phyloP scores from a whole-genome alignment of 805 yeast genomes.

The Nakazawaea peltata region DNA sequence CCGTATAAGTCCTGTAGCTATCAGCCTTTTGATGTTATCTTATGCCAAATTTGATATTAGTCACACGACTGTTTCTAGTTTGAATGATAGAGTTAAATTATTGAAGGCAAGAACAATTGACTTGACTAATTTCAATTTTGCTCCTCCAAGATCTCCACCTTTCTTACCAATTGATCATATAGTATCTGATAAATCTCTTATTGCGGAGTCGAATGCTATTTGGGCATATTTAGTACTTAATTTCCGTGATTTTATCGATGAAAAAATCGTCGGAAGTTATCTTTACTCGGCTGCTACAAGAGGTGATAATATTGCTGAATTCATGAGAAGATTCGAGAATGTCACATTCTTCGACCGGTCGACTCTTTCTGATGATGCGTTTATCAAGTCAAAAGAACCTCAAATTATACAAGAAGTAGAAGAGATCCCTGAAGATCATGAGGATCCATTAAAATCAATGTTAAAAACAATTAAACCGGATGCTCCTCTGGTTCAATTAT shows the following conservation, averaged over 20 bases:
- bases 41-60: slow-evolving; percentile 20
- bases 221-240: slow-evolving; percentile 47
- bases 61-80: slow-evolving; percentile 21
- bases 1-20: slow-evolving; percentile 12
- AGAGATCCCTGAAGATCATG: slow-evolving; percentile 11
- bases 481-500: slow-evolving; percentile 10
- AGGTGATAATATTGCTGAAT: slow-evolving; percentile 24
- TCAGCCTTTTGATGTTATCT: slow-evolving; percentile 37
- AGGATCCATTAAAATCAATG: slow-evolving; percentile 8
- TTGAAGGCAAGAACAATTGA: slow-evolving; percentile 30
- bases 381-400: slow-evolving; percentile 13
- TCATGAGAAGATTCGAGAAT: slow-evolving; percentile 25
- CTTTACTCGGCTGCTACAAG: slow-evolving; percentile 37
- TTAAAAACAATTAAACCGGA: slow-evolving; percentile 3
- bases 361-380: slow-evolving; percentile 14
- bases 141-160: slow-evolving; percentile 42
- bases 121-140: slow-evolving; percentile 21
- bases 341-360: slow-evolving; percentile 24
- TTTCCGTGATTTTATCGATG: slow-evolving; percentile 34
- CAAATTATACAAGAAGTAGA: slow-evolving; percentile 8
- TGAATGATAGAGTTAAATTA: slow-evolving; percentile 30
- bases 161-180: slow-evolving; percentile 55
- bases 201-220: slow-evolving; percentile 74
- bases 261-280: slow-evolving; percentile 39
- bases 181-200: slow-evolving; percentile 29